Base-by-base conservation (phyloP, 805 yeast genomes). In the baker's yeast (Saccharomyces cerevisiae) region DNA sequence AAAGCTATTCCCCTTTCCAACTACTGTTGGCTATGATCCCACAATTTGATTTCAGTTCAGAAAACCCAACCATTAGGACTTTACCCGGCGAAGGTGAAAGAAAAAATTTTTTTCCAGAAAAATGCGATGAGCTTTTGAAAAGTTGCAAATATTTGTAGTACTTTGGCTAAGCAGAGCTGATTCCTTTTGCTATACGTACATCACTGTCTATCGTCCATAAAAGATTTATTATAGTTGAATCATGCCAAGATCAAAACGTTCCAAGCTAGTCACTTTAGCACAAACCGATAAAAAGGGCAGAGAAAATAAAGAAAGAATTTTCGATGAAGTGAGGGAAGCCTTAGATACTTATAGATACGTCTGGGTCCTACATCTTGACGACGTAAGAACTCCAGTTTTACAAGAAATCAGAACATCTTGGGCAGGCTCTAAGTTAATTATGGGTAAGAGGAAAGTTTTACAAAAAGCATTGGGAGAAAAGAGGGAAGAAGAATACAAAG, bases 211-310 rank as follows among this genome's bases (percentile, higher is more conserved):
- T 9, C 11, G 43, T 36, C 43, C 11, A 17, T 36, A 36, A 6
- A 36, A 36, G 17, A 36, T 6, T 21, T 36, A 36, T 17, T 11
- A 36, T 36, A 36, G 22, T 36, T 36, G 22, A 36, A 75, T 61
- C 55, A 92, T 92, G 99, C 97, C 99, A 58, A 89, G 96, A 80
- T 90, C 97, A 41, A 91, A 84, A 71, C 92, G 98, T 81, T 86
- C 97, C 62, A 94, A 89, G 83, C 84, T 91, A 63, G 96, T 94
- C 57, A 88, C 98, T 13, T 78, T 94, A 63, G 94, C 99, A 41
- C 92, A 92, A 69, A 92, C 98, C 59, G 97, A 90, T 62, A 94
- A 90, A 73, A 94, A 94, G 70, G 97, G 97, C 51, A 84, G 85
- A 61, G 97, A 89, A 64, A 90, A 89, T 74, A 94, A 94, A 71